Conservation (phyloP, 164 flowering plant genomes). For the Magnolia kwangsiensis region DNA sequence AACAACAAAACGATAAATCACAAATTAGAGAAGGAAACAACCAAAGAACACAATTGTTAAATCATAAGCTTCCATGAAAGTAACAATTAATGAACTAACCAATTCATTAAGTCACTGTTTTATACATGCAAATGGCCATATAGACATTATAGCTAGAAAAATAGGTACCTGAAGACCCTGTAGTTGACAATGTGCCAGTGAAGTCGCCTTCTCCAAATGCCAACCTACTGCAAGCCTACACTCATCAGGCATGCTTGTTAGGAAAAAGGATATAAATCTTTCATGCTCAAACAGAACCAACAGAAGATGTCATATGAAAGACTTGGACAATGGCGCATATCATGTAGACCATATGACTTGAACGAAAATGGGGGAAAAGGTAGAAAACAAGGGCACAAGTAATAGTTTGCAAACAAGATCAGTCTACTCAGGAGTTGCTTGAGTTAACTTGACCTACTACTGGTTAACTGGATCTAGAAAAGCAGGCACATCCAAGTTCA, state of each 20-base stretch:
- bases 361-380: too few relatives aligned
- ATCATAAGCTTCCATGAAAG: not conserved
- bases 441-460: too few relatives aligned
- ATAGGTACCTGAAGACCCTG: conserved; percentile 5
- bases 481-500: too few relatives aligned
- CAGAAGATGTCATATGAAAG: not conserved
- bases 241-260: not conserved
- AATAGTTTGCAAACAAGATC: too few relatives aligned
- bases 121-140: not conserved
- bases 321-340: not conserved
- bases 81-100: too few relatives aligned
- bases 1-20: not conserved
- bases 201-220: conserved; percentile 55
- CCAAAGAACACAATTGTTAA: not conserved
- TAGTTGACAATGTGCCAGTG: conserved; percentile 22
- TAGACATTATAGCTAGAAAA: not conserved
- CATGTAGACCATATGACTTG: too few relatives aligned
- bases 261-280: not conserved
- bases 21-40: not conserved
- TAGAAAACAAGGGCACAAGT: too few relatives aligned
- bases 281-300: not conserved
- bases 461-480: too few relatives aligned
- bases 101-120: not conserved
- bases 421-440: too few relatives aligned
- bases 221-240: conserved; percentile 76